Percentiles rank a stretch among this genome's conserved stretches.
Conservation (phyloP, 2,329 filamentous ascomycete species). For the Fusarium sp. region DNA sequence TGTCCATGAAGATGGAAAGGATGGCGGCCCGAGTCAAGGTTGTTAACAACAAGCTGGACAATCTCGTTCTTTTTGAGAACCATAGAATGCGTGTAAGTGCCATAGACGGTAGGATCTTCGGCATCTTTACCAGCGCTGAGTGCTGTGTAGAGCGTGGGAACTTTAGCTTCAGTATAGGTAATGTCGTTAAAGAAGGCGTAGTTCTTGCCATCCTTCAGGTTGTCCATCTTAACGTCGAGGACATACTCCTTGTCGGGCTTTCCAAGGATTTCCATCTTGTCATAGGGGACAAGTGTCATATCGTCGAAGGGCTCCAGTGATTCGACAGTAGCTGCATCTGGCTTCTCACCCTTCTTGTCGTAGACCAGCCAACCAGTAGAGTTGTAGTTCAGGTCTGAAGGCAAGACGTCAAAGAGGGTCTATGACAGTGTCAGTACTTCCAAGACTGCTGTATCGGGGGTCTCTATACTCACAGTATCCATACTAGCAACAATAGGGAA, state of each 20-base stretch:
- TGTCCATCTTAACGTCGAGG: slow-evolving; percentile 72
- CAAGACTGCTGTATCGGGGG: accelerated
- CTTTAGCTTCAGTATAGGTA: slow-evolving; percentile 78
- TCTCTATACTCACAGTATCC: slow-evolving; percentile 66
- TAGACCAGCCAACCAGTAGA: slow-evolving; percentile 73
- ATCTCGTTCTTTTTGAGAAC: slow-evolving; percentile 74
- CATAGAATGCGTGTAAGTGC: slow-evolving; percentile 72
- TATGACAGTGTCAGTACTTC: slow-evolving; percentile 41
- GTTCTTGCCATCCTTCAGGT: slow-evolving; percentile 69
- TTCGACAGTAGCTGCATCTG: slow-evolving; percentile 65
- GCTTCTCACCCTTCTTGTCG: slow-evolving; percentile 58
- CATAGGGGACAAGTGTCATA: slow-evolving; percentile 74
- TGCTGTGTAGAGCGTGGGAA: slow-evolving; percentile 82
- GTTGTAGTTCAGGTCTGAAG: slow-evolving; percentile 74
- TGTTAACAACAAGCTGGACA: slow-evolving; percentile 80
- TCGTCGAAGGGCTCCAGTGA: slow-evolving; percentile 79
- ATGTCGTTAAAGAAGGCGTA: slow-evolving; percentile 80
- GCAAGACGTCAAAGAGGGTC: slow-evolving; percentile 75
- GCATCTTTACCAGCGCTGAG: slow-evolving; percentile 71
- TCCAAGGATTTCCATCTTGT: slow-evolving; percentile 69
- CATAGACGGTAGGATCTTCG: slow-evolving; percentile 71
- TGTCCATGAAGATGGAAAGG: slow-evolving; percentile 86
- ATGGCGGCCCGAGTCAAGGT: slow-evolving; percentile 76
- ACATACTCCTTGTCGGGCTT: slow-evolving; percentile 72
- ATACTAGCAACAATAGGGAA: slow-evolving; percentile 76